Conservation (phyloP, 2,329 filamentous ascomycete species). For the Monosporascus sp. region DNA sequence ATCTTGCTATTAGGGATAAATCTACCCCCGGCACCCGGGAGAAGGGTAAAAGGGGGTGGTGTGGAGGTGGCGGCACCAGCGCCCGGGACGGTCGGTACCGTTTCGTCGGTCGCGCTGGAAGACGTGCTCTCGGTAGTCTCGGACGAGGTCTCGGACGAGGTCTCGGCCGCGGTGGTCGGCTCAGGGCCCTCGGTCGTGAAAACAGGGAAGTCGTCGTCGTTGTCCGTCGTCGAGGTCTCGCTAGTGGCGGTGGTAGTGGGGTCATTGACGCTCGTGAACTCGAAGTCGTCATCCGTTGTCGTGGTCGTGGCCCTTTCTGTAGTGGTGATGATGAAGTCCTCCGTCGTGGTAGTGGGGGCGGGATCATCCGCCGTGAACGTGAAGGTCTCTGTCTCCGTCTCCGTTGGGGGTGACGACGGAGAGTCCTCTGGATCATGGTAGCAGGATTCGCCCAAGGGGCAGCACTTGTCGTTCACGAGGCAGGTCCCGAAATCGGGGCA, state of each 20-base stretch:
- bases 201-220: background rate
- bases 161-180: too few relatives aligned
- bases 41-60: background rate
- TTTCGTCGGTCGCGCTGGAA: background rate
- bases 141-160: background rate
- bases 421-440: background rate
- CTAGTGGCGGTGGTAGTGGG: constrained; percentile 2
- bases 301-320: background rate
- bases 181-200: background rate
- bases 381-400: background rate
- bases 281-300: constrained; percentile 1
- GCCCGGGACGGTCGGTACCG: background rate
- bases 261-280: constrained; percentile 9
- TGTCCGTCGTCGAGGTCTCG: background rate
- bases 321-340: too few relatives aligned
- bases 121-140: background rate
- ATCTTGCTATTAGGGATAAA: constrained; percentile 11
- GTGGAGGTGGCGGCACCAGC: background rate
- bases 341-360: too few relatives aligned
- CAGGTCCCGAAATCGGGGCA: constrained; percentile 19
- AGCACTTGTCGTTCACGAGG: constrained; percentile 12
- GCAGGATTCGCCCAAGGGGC: constrained; percentile 10
- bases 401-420: too few relatives aligned
- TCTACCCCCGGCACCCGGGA: constrained; percentile 9
- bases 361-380: background rate